These are phyloP conservation scores for Orbilia ellipsospora DNA, from an alignment of 2,329 filamentous ascomycete genomes.

Conservation along the genomic window DNA sequence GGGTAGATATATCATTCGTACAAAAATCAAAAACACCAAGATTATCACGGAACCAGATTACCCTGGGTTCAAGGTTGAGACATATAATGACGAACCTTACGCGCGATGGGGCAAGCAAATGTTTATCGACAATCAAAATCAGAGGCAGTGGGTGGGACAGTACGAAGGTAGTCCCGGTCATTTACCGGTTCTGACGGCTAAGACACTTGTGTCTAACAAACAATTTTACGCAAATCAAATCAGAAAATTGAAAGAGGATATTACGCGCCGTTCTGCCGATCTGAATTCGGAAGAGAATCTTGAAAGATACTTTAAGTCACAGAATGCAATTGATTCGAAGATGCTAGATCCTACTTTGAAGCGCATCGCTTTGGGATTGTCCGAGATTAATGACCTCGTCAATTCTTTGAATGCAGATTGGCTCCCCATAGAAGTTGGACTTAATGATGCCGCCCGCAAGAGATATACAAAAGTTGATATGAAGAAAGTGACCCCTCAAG, in stretches of 20 bases:
- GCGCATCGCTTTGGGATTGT: constrained; percentile 5
- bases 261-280: not conserved
- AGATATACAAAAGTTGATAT: constrained; percentile 14
- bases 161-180: constrained; percentile 26
- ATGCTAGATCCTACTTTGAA: constrained; percentile 22
- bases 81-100: constrained; percentile 17
- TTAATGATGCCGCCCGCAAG: constrained; percentile 10
- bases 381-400: constrained; percentile 20
- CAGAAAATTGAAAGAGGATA: not conserved
- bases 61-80: constrained; percentile 21
- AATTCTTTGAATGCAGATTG: constrained; percentile 23
- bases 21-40: constrained; percentile 17
- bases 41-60: constrained; percentile 20
- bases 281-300: not conserved
- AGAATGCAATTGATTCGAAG: constrained; percentile 7
- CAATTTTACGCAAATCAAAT: constrained; percentile 16
- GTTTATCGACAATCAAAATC: not conserved
- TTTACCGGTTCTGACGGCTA: constrained; percentile 13
- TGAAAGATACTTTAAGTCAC: constrained; percentile 8
- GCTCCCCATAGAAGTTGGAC: constrained; percentile 17
- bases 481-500: not conserved
- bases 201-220: constrained; percentile 13
- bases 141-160: constrained; percentile 16
- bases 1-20: not conserved
- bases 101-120: constrained; percentile 12